phyloP scores from a whole-genome alignment of 148 eudicot genomes.

The Fagopyrum tataricum region DNA sequence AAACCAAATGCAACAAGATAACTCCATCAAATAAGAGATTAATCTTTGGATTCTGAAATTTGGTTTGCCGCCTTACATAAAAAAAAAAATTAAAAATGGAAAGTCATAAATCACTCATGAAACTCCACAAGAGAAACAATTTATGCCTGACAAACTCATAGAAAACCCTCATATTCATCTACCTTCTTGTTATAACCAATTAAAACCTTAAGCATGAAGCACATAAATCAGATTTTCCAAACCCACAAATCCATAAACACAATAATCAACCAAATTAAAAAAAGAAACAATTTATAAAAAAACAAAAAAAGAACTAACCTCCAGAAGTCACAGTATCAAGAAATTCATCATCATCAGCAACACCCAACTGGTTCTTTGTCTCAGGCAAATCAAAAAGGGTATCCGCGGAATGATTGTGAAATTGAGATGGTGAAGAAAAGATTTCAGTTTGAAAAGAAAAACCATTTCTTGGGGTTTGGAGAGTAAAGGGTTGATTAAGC shows the following conservation, averaged over 20 bases:
- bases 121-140: not conserved
- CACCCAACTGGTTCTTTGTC: not conserved
- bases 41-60: not conserved
- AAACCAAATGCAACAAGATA: not conserved
- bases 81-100: not conserved
- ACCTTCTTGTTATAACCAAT: not conserved
- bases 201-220: not conserved
- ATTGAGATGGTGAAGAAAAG: not conserved
- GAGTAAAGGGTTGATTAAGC: not conserved
- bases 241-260: not conserved
- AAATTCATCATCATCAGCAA: not conserved
- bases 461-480: conserved; percentile 2
- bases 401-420: not conserved
- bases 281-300: not conserved
- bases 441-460: conserved; percentile 3
- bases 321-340: not conserved
- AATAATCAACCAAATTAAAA: not conserved
- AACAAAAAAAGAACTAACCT: not conserved
- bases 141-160: conserved; percentile 1
- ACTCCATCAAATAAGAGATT: not conserved
- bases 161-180: conserved; percentile 5
- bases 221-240: not conserved
- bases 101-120: conserved; percentile 2
- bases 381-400: not conserved
- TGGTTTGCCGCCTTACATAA: too few species aligned